Evolutionary conservation across 1,284 basidiomycete genomes (phyloP), one percentile per base, ranked within the genome.

Genomic region (Irpex sp.): DNA sequence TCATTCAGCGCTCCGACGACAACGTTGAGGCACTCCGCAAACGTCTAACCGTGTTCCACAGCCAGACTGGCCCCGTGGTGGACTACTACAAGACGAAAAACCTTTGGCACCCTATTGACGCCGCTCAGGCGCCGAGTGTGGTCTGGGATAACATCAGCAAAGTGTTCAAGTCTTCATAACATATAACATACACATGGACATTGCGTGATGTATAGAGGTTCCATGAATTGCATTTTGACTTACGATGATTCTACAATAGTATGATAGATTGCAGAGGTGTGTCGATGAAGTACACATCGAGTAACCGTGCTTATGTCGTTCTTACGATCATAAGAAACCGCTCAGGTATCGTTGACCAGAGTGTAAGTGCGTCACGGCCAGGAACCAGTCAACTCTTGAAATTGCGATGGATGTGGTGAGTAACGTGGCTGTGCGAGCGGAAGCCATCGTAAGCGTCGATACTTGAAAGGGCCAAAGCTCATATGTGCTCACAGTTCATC

Each of bases 31-130:
- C 97, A 11, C 84, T 99, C 61, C 86, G 88, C 71, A 98, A 97
- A 80, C 91, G 97, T 58, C 83, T 99, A 61, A 71, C 75, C 6
- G 88, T 93, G 11, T 98, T 93, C 84, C 97, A 98, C 81, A 78
- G 83, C 60, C 95, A 97, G 78, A 99, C 97, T 21, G 92, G 90
- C 3, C 95, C 96, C 36, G 97, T 99, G 33, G 92, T 95, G n/a
- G 94, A 94, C 60, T 98, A 97, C 82, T 99, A 99, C 87, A 93
- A 92, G 78, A 83, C 85, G 69, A 91, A 94, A 72, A 91, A 93
- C 57, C 84, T 97, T 59, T 97, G 94, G 94, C 81, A 84, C 61
- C 90, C 90, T 53, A 85, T 99, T 68, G 97, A 99, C 74, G 97
- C 95, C 63, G 92, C 95, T 33, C 97, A 98, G 80, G 86, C 89